phyloP scores from a whole-genome alignment of 495 filamentous ascomycete genomes.

The Staphylotrichum longicolle region DNA sequence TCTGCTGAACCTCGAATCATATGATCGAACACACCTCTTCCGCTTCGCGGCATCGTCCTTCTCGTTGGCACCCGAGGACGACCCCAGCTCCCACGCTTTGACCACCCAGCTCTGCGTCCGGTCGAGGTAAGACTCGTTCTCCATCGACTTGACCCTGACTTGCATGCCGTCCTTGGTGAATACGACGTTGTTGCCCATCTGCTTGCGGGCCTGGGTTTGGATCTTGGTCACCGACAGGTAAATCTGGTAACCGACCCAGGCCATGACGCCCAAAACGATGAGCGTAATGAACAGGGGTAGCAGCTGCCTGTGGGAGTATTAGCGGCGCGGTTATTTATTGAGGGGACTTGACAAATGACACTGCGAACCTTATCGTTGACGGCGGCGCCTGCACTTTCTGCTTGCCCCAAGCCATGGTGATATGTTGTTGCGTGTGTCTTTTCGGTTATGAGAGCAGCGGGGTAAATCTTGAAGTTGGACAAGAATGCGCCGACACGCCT shows the following conservation, averaged over 20 bases:
- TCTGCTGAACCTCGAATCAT: neutral
- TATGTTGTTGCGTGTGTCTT: neutral
- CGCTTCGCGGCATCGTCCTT: slow-evolving; percentile 40
- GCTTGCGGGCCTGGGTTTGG: slow-evolving; percentile 61
- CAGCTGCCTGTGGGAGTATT: slow-evolving; percentile 49
- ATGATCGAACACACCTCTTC: slow-evolving; percentile 25
- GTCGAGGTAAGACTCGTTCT: slow-evolving; percentile 77
- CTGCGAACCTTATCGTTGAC: slow-evolving; percentile 11
- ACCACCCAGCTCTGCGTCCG: slow-evolving; percentile 77
- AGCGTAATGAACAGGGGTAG: slow-evolving; percentile 74
- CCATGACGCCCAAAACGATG: slow-evolving; percentile 58
- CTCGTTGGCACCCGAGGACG: slow-evolving; percentile 28
- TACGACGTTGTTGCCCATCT: slow-evolving; percentile 78
- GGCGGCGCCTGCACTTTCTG: slow-evolving; percentile 9
- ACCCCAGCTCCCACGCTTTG: slow-evolving; percentile 69
- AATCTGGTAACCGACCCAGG: slow-evolving; percentile 67
- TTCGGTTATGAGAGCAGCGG: neutral
- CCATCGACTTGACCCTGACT: slow-evolving; percentile 73
- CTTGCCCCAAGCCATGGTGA: slow-evolving; percentile 25
- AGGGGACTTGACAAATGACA: too few species aligned
- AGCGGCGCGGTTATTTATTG: neutral
- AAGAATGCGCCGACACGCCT: too few species aligned
- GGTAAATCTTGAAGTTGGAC: neutral
- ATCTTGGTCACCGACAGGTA: slow-evolving; percentile 71
- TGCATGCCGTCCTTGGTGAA: slow-evolving; percentile 83